Conservation (phyloP, 768 basidiomycete species). For the Naganishia randhawae region DNA sequence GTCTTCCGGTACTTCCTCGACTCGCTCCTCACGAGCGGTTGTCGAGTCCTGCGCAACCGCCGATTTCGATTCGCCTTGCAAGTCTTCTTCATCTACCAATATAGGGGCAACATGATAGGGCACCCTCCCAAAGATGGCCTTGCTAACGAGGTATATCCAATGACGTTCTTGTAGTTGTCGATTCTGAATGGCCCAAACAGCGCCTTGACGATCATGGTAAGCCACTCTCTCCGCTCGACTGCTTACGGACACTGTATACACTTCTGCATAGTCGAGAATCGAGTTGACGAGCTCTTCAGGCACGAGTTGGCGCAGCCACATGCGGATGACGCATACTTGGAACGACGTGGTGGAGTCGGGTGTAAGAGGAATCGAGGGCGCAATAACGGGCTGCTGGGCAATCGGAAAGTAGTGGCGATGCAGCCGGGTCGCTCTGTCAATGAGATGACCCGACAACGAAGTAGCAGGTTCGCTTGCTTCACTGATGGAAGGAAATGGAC, state of each 20-base stretch:
- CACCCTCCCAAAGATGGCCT: slow-evolving; percentile 3
- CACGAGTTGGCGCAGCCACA: not conserved
- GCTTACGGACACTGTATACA: not conserved
- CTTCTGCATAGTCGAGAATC: slow-evolving; percentile 19
- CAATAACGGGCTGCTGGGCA: not conserved
- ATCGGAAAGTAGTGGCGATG: slow-evolving; percentile 10
- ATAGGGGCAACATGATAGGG: not conserved
- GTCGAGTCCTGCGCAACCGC: not conserved
- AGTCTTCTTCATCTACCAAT: not conserved
- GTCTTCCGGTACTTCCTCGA: slow-evolving; percentile 11
- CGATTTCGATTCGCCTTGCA: not conserved
- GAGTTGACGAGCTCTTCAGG: slow-evolving; percentile 22
- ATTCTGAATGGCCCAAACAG: slow-evolving; percentile 9
- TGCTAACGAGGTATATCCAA: slow-evolving; percentile 10
- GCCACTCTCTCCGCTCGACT: not conserved
- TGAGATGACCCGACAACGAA: not conserved
- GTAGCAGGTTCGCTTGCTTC: not conserved
- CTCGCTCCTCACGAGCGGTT: not conserved
- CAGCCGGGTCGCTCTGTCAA: not conserved
- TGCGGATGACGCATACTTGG: slow-evolving; percentile 20
- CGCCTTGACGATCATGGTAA: slow-evolving; percentile 5
- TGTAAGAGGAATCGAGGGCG: not conserved
- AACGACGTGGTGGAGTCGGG: not conserved
- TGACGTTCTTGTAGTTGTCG: not conserved
- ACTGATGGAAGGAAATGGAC: not conserved